Percentiles rank a stretch among this genome's conserved stretches.
These are phyloP conservation scores for Salisapilia sapeloensis DNA, from an alignment of 352 stramenopile species.

Conservation along the genomic window DNA sequence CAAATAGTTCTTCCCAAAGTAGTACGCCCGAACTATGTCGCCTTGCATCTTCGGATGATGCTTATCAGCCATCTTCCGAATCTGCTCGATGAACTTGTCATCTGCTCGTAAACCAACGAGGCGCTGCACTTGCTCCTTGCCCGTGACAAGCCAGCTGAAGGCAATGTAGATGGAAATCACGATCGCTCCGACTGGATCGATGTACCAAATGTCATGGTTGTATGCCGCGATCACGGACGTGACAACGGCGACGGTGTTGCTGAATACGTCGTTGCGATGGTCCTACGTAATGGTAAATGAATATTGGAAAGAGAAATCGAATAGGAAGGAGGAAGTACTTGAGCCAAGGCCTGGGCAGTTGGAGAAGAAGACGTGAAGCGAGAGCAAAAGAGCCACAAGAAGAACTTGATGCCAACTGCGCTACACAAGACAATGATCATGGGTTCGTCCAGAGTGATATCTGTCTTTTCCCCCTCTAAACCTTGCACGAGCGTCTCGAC, in stretches of 20 bases:
- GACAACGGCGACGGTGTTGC: conserved; percentile 82
- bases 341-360: conserved; percentile 52
- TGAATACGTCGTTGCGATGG: conserved; percentile 94
- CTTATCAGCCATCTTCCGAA: conserved; percentile 73
- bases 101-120: conserved; percentile 80
- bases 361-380: conserved; percentile 47
- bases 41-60: conserved; percentile 82
- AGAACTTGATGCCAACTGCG: conserved; percentile 70
- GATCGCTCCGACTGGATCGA: conserved; percentile 90
- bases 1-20: conserved; percentile 95
- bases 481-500: conserved; percentile 66
- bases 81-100: conserved; percentile 87
- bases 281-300: conserved; percentile 74
- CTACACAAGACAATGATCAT: conserved; percentile 47
- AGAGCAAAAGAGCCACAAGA: conserved; percentile 63
- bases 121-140: conserved; percentile 89
- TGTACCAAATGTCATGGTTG: conserved; percentile 77
- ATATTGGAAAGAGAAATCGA: not conserved
- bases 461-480: conserved; percentile 32
- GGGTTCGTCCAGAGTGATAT: conserved; percentile 46
- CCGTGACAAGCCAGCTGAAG: conserved; percentile 88
- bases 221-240: conserved; percentile 56
- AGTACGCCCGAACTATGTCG: conserved; percentile 90
- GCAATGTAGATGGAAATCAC: conserved; percentile 95
- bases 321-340: conserved; percentile 11